phyloP scores from a whole-genome alignment of 177 flowering plant genomes.

The Vitis hybrid region DNA sequence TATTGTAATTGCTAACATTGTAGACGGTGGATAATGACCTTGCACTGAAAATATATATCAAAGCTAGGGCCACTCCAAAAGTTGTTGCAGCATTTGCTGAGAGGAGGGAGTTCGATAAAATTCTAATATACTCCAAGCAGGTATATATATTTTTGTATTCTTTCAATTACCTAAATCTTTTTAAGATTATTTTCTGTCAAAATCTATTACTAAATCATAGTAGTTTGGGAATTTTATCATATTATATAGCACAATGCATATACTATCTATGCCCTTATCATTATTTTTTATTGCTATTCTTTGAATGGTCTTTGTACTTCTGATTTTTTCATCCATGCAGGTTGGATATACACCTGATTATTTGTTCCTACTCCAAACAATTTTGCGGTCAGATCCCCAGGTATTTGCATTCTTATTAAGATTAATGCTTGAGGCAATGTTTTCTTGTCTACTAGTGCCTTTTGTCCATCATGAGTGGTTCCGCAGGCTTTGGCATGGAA shows the following conservation, averaged over 20 bases:
- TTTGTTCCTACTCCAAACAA: slow-evolving; percentile 94
- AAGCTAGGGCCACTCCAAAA: slow-evolving; percentile 98
- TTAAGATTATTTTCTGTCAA: no score
- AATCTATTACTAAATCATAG: no score
- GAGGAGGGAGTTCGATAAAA: slow-evolving; percentile 95
- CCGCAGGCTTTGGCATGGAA: no score
- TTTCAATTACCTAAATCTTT: no score
- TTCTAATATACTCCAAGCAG: slow-evolving; percentile 96
- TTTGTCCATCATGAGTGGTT: no score
- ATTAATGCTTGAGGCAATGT: no score
- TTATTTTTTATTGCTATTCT: no score
- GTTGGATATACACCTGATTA: slow-evolving; percentile 99
- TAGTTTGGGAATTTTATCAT: no score
- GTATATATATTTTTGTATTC: slow-evolving; percentile 25
- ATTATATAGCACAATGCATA: no score
- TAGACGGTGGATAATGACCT: slow-evolving; percentile 99
- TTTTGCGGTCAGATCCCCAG: slow-evolving; percentile 96
- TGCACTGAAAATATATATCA: slow-evolving; percentile 92
- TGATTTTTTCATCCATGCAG: slow-evolving; percentile 35
- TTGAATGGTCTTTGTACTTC: no score
- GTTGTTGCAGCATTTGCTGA: slow-evolving; percentile 99
- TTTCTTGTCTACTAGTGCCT: no score
- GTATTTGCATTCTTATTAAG: slow-evolving; percentile 29
- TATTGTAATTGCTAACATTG: not conserved
- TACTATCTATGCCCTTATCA: no score